Evolutionary conservation across 345 rosid species (phyloP).

Genomic region (Anacardium occidentale): DNA sequence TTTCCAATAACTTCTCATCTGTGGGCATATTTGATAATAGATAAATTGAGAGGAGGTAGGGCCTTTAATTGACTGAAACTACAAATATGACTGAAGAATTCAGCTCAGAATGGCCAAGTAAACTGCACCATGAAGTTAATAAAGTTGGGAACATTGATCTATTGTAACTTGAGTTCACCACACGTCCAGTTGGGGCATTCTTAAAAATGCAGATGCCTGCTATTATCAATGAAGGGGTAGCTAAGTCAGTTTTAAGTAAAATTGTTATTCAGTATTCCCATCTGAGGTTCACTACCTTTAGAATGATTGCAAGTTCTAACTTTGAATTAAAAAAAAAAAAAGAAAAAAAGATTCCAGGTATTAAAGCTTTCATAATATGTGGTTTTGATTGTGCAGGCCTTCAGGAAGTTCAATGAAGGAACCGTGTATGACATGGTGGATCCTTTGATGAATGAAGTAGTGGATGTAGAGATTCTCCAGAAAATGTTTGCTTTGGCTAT

Average conservation of each 20-base stretch:
- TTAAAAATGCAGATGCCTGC: not conserved
- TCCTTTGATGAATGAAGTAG: constrained; percentile 54
- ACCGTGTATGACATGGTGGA: constrained; percentile 54
- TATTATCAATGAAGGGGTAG: not conserved
- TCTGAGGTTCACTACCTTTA: not conserved
- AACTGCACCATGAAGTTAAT: not conserved
- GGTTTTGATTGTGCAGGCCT: constrained; percentile 50
- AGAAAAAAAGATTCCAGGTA: too few relatives aligned
- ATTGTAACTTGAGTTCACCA: not conserved
- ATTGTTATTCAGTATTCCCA: not conserved
- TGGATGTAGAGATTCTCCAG: constrained; percentile 43
- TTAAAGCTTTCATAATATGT: not conserved
- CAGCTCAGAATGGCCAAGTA: not conserved
- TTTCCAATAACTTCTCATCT: not conserved
- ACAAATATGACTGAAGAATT: not conserved
- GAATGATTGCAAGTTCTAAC: not conserved
- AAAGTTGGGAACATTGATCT: not conserved
- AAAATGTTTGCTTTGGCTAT: constrained; percentile 76
- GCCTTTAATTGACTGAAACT: not conserved
- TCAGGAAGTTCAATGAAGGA: constrained; percentile 68
- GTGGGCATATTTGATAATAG: not conserved
- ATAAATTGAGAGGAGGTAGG: not conserved
- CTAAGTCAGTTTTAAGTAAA: not conserved
- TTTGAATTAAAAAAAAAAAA: too few relatives aligned
- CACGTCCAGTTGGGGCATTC: not conserved